A percentile compares a stretch with the other conserved stretches of the same genome.
Evolutionary conservation across 306 rosid species (phyloP).

Genomic region (Cicer yamashitae): DNA sequence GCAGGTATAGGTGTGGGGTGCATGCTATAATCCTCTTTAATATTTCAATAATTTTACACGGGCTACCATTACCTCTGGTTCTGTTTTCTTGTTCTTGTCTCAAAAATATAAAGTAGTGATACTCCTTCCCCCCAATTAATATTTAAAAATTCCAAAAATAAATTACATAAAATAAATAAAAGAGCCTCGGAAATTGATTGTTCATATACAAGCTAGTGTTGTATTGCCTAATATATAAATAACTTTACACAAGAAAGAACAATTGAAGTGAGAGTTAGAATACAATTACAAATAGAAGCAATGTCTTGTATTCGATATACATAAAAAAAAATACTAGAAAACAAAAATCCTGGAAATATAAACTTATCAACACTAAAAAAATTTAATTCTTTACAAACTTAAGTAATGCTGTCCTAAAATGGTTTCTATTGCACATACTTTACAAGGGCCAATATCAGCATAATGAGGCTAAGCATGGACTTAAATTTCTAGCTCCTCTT

Average conservation of each 20-base stretch:
- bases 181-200: background rate
- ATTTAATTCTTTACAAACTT: conserved; percentile 32
- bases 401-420: conserved; percentile 30
- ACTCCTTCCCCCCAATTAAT: too few species aligned
- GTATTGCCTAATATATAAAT: conserved; percentile 3
- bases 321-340: conserved; percentile 12
- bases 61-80: too few species aligned
- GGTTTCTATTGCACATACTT: conserved; percentile 18
- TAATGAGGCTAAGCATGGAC: conserved; percentile 25
- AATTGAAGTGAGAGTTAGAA: background rate
- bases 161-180: background rate
- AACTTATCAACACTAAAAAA: background rate
- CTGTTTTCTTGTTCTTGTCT: too few species aligned
- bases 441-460: background rate
- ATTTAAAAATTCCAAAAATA: background rate
- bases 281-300: conserved; percentile 3
- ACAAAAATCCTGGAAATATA: background rate
- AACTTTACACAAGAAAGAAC: conserved; percentile 5
- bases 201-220: background rate
- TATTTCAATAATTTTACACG: too few species aligned
- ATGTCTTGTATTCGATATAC: conserved; percentile 19
- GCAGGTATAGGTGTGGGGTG: too few species aligned
- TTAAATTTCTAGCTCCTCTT: conserved; percentile 18
- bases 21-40: too few species aligned
- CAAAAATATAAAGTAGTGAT: too few species aligned